Percentiles rank a stretch among this genome's conserved stretches.
Evolutionary conservation across 306 rosid genomes (phyloP).

Genomic region (Pterocarpus macrocarpus): DNA sequence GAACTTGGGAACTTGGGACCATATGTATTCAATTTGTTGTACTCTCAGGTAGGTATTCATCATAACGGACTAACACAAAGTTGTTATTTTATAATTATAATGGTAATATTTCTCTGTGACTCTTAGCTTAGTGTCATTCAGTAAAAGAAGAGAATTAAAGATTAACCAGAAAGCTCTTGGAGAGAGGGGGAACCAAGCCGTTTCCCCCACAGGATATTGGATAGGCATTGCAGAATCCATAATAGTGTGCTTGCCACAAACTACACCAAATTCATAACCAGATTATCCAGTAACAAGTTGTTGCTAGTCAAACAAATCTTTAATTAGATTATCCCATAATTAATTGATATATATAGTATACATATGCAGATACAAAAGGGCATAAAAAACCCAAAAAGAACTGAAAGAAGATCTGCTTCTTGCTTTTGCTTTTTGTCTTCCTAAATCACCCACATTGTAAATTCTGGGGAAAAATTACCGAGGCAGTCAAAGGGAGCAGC

Average conservation of each 20-base stretch:
- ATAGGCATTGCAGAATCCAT: neutral
- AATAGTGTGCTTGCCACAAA: conserved; percentile 24
- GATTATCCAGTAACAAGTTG: neutral
- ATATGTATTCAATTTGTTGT: conserved; percentile 41
- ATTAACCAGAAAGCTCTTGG: neutral
- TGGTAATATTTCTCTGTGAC: conserved; percentile 7
- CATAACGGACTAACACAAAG: conserved; percentile 17
- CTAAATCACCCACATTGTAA: conserved; percentile 48
- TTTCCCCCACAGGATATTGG: neutral
- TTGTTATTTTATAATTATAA: conserved; percentile 7
- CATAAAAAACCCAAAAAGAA: conserved; percentile 50
- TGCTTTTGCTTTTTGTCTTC: conserved; percentile 74
- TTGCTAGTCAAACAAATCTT: neutral
- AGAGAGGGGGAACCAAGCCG: neutral
- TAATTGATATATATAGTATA: neutral
- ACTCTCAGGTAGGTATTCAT: conserved; percentile 17
- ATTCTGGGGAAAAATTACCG: conserved; percentile 52
- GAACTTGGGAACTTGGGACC: conserved; percentile 43
- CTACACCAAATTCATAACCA: neutral
- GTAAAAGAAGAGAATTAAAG: neutral
- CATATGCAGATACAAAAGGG: neutral
- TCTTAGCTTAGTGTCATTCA: neutral
- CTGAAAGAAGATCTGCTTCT: conserved; percentile 65
- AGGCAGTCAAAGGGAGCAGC: conserved; percentile 79
- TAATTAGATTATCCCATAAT: neutral